Evolutionary conservation across 768 basidiomycete species (phyloP).

Genomic region (Pleurotus ostreatus): DNA sequence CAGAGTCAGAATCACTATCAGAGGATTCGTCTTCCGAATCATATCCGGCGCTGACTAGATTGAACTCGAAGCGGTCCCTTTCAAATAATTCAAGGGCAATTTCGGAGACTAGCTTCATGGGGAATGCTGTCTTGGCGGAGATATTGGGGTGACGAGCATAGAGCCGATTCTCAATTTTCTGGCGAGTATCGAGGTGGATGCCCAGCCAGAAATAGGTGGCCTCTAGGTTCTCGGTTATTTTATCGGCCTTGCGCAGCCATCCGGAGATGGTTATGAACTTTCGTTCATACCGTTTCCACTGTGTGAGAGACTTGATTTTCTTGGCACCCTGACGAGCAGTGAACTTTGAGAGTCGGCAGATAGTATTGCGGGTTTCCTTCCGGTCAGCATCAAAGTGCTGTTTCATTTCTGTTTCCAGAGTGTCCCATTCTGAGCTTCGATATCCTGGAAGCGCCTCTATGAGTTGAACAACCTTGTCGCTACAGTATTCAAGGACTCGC

Average conservation of each 20-base stretch:
- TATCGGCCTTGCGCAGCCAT: conserved; percentile 10
- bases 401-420: neutral
- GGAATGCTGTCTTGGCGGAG: neutral
- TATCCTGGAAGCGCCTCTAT: conserved; percentile 2
- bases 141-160: neutral
- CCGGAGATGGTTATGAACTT: conserved; percentile 10
- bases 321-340: neutral
- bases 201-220: conserved; percentile 13
- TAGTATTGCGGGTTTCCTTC: neutral
- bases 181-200: neutral
- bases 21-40: conserved; percentile 8
- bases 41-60: neutral
- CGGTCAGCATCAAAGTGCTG: conserved; percentile 3
- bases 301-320: conserved; percentile 1
- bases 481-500: neutral
- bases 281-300: conserved; percentile 8
- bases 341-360: neutral
- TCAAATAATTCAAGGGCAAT: neutral
- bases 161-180: neutral
- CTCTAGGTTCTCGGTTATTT: conserved; percentile 8
- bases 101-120: neutral
- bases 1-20: neutral
- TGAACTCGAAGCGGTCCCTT: conserved; percentile 6
- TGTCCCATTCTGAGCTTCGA: neutral
- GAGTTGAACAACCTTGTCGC: neutral